Evolutionary conservation across 305 asterid genomes (phyloP).

Genomic region (Fraxinus dipetala): DNA sequence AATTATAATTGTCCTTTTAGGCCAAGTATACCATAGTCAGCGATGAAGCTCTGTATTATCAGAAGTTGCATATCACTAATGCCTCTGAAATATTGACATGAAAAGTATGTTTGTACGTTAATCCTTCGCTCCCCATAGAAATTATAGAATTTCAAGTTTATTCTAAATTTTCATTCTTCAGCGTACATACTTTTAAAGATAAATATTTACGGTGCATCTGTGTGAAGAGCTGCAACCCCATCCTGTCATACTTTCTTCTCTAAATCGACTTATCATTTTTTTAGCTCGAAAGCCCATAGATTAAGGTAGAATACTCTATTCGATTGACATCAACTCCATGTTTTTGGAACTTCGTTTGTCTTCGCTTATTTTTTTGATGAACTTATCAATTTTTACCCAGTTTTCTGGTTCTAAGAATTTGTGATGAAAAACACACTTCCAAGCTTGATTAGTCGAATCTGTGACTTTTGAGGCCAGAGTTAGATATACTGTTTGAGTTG

Average conservation of each 20-base stretch:
- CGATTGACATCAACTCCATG: neutral
- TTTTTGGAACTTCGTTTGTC: neutral
- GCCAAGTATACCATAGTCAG: neutral
- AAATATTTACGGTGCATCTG: neutral
- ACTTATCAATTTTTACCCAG: neutral
- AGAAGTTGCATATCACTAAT: neutral
- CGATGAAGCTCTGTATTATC: neutral
- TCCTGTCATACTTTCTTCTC: neutral
- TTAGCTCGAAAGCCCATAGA: neutral
- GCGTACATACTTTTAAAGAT: neutral
- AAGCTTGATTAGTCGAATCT: neutral
- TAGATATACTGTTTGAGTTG: neutral
- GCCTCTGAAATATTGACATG: neutral
- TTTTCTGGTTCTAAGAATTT: neutral
- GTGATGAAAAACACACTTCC: neutral
- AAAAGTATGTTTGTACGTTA: neutral
- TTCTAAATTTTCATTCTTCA: neutral
- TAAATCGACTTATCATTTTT: neutral
- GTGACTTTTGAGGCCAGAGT: neutral
- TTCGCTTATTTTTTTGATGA: neutral
- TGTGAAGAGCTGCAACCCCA: neutral
- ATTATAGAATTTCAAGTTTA: neutral
- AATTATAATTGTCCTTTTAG: neutral
- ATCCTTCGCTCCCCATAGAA: neutral
- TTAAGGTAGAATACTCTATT: neutral